These are phyloP conservation scores for Blastocystis sp. DNA, from an alignment of 352 stramenopile species.

Conservation along the genomic window DNA sequence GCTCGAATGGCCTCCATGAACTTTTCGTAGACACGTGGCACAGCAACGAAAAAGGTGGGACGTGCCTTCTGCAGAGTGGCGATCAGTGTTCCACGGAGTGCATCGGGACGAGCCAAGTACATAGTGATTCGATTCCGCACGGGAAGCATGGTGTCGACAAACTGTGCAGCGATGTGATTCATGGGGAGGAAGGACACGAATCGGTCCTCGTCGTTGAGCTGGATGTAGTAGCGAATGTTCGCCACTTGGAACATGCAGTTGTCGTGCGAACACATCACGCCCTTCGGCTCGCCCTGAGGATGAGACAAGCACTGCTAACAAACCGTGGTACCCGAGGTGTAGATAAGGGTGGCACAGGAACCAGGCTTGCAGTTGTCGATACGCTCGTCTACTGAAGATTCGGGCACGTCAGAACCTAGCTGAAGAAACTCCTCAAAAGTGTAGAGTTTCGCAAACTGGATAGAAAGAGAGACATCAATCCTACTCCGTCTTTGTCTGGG, in stretches of 20 bases:
- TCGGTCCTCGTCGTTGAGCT: slow-evolving; percentile 65
- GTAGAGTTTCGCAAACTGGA: slow-evolving; percentile 61
- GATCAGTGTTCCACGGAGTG: slow-evolving; percentile 72
- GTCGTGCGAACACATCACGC: slow-evolving; percentile 67
- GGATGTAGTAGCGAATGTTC: slow-evolving; percentile 29
- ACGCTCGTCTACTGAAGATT: slow-evolving; percentile 62
- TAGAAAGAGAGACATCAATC: slow-evolving; percentile 60
- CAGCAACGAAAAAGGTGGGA: slow-evolving; percentile 76
- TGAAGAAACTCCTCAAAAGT: slow-evolving; percentile 66
- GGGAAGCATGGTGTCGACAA: slow-evolving; percentile 68
- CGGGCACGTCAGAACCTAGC: slow-evolving; percentile 45
- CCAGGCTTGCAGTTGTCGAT: slow-evolving; percentile 63
- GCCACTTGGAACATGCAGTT: slow-evolving; percentile 62
- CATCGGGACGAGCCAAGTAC: slow-evolving; percentile 76
- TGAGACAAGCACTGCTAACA: neutral
- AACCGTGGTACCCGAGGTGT: slow-evolving; percentile 66
- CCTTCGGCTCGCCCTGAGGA: slow-evolving; percentile 64
- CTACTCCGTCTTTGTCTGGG: slow-evolving; percentile 10
- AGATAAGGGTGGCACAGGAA: slow-evolving; percentile 65
- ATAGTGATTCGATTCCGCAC: slow-evolving; percentile 68
- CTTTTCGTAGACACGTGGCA: slow-evolving; percentile 77
- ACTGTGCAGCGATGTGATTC: slow-evolving; percentile 70
- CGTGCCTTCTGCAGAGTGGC: slow-evolving; percentile 71
- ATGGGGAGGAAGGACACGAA: slow-evolving; percentile 68
- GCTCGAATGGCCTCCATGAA: slow-evolving; percentile 69